phyloP scores from a whole-genome alignment of 2,329 filamentous ascomycete genomes.

The Epichloe gansuensis region DNA sequence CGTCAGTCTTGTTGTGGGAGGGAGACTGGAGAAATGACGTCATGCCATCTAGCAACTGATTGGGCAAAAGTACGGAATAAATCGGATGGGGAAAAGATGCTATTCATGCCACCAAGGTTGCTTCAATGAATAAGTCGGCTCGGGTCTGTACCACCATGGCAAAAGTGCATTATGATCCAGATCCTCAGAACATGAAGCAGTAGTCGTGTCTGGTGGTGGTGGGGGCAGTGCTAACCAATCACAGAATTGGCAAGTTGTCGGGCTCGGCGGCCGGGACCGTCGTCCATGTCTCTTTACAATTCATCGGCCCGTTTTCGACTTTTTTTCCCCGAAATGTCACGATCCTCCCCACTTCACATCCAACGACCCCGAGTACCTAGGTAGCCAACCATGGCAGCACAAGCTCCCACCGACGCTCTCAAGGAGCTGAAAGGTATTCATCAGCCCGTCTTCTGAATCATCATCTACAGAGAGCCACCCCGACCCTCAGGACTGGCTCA shows the following conservation, averaged over 20 bases:
- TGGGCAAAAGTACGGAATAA: too few species aligned
- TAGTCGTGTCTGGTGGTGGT: too few species aligned
- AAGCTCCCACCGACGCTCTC: slow-evolving; percentile 31
- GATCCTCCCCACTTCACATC: neutral
- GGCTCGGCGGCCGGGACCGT: neutral
- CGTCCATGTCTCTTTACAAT: neutral
- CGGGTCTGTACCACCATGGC: too few species aligned
- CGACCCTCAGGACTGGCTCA: neutral
- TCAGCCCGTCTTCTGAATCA: neutral
- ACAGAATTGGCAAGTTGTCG: neutral
- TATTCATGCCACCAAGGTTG: too few species aligned
- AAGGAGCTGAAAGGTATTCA: slow-evolving; percentile 30
- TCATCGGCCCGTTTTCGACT: neutral
- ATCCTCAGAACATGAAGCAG: too few species aligned
- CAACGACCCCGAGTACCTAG: neutral
- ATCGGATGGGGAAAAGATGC: too few species aligned
- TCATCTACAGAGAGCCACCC: neutral
- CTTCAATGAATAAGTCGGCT: too few species aligned
- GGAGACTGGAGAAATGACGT: too few species aligned
- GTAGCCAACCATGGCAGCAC: slow-evolving; percentile 28
- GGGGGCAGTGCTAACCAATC: too few species aligned
- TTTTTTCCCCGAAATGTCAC: neutral
- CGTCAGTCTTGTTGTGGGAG: too few species aligned
- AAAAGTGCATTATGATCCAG: too few species aligned
- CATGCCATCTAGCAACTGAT: too few species aligned